Conservation (phyloP, 352 stramenopile species). For the Phytophthora constricta region DNA sequence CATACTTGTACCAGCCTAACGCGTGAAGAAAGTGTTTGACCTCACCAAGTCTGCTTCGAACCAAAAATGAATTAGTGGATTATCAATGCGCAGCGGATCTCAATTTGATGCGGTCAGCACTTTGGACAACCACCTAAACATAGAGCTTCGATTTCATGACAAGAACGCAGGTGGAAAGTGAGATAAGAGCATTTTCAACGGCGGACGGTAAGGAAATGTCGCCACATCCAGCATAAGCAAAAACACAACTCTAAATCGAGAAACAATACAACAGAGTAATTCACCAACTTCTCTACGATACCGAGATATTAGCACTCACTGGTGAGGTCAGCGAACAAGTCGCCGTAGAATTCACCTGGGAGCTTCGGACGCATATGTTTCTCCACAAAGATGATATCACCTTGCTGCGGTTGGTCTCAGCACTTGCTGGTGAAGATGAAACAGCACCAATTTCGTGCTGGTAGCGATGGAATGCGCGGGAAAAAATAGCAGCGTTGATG, state of each 20-base stretch:
- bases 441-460: slow-evolving; percentile 78
- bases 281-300: neutral
- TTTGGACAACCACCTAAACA: neutral
- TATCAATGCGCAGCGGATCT: neutral
- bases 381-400: slow-evolving; percentile 77
- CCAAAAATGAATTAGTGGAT: neutral
- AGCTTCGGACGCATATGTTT: slow-evolving; percentile 86
- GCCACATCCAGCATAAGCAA: neutral
- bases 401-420: slow-evolving; percentile 76
- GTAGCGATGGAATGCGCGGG: slow-evolving; percentile 74
- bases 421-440: slow-evolving; percentile 62
- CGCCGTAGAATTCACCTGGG: slow-evolving; percentile 86
- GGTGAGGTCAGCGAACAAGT: slow-evolving; percentile 73
- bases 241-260: neutral
- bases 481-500: slow-evolving; percentile 80
- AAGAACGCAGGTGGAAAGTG: too few species aligned
- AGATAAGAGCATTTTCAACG: neutral
- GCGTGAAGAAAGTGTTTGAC: too few species aligned
- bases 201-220: neutral
- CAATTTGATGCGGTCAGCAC: too few species aligned
- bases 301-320: slow-evolving; percentile 7
- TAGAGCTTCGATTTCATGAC: neutral
- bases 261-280: neutral
- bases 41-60: neutral
- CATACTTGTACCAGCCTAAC: too few species aligned